phyloP scores from a whole-genome alignment of 768 basidiomycete species.

The Collybiopsis confluens region DNA sequence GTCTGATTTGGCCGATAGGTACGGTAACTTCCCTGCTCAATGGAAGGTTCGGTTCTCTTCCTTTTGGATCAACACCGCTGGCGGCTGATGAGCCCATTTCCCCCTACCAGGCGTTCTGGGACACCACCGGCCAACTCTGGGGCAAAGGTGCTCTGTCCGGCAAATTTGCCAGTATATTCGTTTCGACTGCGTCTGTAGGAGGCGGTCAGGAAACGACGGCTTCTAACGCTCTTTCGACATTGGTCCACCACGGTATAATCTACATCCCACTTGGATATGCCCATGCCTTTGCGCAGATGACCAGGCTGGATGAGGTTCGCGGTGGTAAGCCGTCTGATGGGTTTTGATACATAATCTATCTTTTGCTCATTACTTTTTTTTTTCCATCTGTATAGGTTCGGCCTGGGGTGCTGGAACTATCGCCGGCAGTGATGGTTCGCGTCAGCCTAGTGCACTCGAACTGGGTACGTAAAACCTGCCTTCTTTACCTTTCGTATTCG shows the following conservation, averaged over 20 bases:
- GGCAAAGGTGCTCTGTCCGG: slow-evolving; percentile 56
- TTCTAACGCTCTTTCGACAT: slow-evolving; percentile 46
- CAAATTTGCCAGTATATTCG: slow-evolving; percentile 74
- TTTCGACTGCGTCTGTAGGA: slow-evolving; percentile 65
- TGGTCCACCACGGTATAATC: slow-evolving; percentile 72
- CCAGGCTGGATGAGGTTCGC: slow-evolving; percentile 43
- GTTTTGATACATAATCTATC: not conserved
- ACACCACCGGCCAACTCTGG: slow-evolving; percentile 71
- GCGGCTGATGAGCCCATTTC: not conserved
- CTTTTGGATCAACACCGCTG: not conserved
- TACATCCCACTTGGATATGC: slow-evolving; percentile 72
- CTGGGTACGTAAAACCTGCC: slow-evolving; percentile 12
- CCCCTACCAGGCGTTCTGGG: slow-evolving; percentile 60
- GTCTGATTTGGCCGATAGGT: slow-evolving; percentile 35
- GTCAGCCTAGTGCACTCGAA: slow-evolving; percentile 57
- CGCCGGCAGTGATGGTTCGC: slow-evolving; percentile 49
- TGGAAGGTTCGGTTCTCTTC: slow-evolving; percentile 46
- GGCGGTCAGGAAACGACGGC: slow-evolving; percentile 74
- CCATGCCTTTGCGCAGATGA: slow-evolving; percentile 35
- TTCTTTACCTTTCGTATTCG: too few species aligned
- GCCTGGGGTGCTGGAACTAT: slow-evolving; percentile 81
- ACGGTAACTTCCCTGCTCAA: slow-evolving; percentile 76
- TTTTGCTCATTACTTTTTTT: not conserved
- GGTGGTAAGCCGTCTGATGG: slow-evolving; percentile 65
- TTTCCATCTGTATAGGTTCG: slow-evolving; percentile 43